Evolutionary conservation across 2,329 filamentous ascomycete genomes (phyloP), one percentile per base, ranked within the genome.

Genomic region (Proliferodiscus dingleyae): DNA sequence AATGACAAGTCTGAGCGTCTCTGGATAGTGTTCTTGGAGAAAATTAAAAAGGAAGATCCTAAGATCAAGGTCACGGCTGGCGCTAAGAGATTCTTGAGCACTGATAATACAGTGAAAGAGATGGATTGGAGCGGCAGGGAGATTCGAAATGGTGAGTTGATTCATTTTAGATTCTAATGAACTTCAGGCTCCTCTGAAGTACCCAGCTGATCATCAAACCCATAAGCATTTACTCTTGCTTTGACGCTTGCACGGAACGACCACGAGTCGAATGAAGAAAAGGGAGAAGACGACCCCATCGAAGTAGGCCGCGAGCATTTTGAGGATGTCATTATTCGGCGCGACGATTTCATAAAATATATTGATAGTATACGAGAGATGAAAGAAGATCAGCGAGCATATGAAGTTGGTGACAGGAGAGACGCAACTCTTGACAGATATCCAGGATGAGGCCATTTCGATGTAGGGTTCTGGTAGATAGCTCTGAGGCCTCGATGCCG

Each of bases 1-100:
- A 45, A 52, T 2, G 47, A 50, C 3, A 49, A 50, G 1, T 41
- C 53, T 9, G 44, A 23, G 5, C 45, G 56, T 19, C 53, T 64
- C 21, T 64, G 58, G 56, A 46, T 43, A 21, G 52, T 32, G 9
- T 47, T 47, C 21, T 36, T 50, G 8, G 19, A 22, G 1, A 48
- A 50, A 37, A n/a, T 50, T 8, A 40, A 40, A 19, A 36, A 39
- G 9, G 48, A 50, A 29, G 33, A 41, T 5, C 21, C 23, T 13
- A 32, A 47, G 7, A 29, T 47, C 15, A 37, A 23, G 2, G 24
- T 52, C 18, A 30, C 30, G 11, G 23, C 19, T 1, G 30, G 32
- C 4, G 49, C 49, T 11, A 45, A 42, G 21, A 32, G 28, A 22
- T 51, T 46, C 30, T 19, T 51, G 2, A 22, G 33, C 10, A 33